phyloP scores from a whole-genome alignment of 805 yeast species.

The Metschnikowia similis region DNA sequence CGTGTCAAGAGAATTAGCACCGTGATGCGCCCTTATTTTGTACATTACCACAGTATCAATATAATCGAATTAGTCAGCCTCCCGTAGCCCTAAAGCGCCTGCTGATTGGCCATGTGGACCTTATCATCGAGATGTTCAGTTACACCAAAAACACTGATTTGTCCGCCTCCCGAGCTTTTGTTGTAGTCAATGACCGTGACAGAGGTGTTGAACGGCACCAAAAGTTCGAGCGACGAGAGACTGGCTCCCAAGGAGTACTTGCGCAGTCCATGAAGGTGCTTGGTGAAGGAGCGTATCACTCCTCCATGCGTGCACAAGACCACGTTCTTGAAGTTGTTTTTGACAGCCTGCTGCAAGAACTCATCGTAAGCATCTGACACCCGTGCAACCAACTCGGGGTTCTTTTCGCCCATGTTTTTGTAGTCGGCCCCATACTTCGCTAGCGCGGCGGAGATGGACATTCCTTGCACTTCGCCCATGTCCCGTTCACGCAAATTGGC shows the following conservation, averaged over 20 bases:
- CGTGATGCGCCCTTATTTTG: background rate
- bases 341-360: slow-evolving; percentile 35
- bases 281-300: slow-evolving; percentile 58
- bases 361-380: slow-evolving; percentile 44
- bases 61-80: background rate
- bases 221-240: slow-evolving; percentile 37
- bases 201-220: slow-evolving; percentile 73
- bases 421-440: slow-evolving; percentile 51
- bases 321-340: slow-evolving; percentile 42
- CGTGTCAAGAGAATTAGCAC: background rate
- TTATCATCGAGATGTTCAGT: slow-evolving; percentile 61
- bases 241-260: slow-evolving; percentile 36
- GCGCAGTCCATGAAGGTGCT: slow-evolving; percentile 42
- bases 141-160: slow-evolving; percentile 55
- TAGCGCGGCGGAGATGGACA: slow-evolving; percentile 65
- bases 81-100: background rate
- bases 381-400: slow-evolving; percentile 43
- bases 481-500: slow-evolving; percentile 57
- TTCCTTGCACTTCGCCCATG: slow-evolving; percentile 78
- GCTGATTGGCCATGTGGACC: slow-evolving; percentile 20
- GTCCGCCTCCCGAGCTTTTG: slow-evolving; percentile 36
- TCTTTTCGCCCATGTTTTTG: slow-evolving; percentile 63
- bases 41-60: background rate
- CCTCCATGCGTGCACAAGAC: slow-evolving; percentile 79
- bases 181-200: slow-evolving; percentile 61